Evolutionary conservation across 2,329 filamentous ascomycete genomes (phyloP), one percentile per base, ranked within the genome.

Genomic region (Sclerotiophoma versabilis): DNA sequence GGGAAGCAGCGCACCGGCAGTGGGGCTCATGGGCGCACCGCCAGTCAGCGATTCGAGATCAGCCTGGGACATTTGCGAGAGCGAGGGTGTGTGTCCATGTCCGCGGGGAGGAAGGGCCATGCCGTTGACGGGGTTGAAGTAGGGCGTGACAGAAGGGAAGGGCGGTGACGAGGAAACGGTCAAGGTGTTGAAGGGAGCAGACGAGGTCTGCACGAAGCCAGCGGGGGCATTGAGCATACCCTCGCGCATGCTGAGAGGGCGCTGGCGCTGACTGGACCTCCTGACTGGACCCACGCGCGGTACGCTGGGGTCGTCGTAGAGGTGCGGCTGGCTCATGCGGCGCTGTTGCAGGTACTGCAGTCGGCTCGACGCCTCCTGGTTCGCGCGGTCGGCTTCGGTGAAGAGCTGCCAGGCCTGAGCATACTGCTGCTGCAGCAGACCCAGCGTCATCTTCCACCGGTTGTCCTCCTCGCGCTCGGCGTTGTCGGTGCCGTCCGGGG

Each of bases 21-120:
- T 89, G 1, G 91, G 91, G 64, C 89, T 93, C 71, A 93, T 84
- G 1, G 89, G 89, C 2, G 88, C 90, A 23, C 84, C 86, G 15
- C 81, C 83, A 3, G 82, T 86, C 29, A 89, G 71, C 15, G 80
- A 80, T 53, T 84, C 84, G 4, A 88, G 76, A 15, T 89, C 87
- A 1, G 85, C 82, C 26, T 90, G 87, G 5, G 84, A 85, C 50
- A 87, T 71, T 22, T 90, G 87, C 5, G 84, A 85, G 49, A 87
- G 68, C 29, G 67, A 70, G 8, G 59, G 46, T 60, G 63, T 34
- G 65, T 69, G 36, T 57, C 65, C 12, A 58, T 57, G 54, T 3
- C 54, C 54, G 15, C 54, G 66, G 2, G 71, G 17, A 5, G 79
- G 74, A n/a, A 85, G 66, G 4, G 83, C 81, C 83, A 86, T 87